Percentiles rank a stretch among this genome's conserved stretches.
These are phyloP conservation scores for Fraxinus americana DNA, from an alignment of 257 asterid species.

Conservation along the genomic window DNA sequence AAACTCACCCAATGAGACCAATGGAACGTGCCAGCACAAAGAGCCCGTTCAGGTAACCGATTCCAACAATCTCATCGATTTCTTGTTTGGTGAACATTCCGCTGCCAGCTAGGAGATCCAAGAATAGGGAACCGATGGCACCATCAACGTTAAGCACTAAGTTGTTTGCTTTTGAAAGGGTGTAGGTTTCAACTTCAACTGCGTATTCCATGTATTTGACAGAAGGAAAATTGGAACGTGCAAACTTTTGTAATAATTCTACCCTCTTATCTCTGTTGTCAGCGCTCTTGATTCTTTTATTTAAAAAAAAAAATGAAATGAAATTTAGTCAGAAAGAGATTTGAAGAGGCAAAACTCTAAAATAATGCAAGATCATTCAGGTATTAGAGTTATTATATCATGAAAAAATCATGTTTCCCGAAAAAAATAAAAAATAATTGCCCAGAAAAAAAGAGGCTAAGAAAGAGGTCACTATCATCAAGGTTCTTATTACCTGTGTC, in stretches of 20 bases:
- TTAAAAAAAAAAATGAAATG: not conserved
- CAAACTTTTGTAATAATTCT: conserved; percentile 77
- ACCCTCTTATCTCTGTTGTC: conserved; percentile 99
- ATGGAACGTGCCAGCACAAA: conserved; percentile 98
- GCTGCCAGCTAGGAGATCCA: conserved; percentile 98
- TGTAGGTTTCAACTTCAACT: conserved; percentile 91
- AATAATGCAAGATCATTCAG: not conserved
- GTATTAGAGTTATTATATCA: not conserved
- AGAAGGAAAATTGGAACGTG: conserved; percentile 88
- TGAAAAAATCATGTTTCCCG: not conserved
- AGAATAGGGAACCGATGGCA: conserved; percentile 95
- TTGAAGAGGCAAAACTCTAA: conserved; percentile 12
- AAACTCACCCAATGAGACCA: conserved; percentile 97
- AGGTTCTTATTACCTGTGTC: conserved; percentile 76
- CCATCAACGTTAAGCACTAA: conserved; percentile 97
- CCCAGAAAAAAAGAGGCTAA: not conserved
- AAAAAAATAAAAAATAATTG: too few species aligned
- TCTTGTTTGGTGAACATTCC: conserved; percentile 98
- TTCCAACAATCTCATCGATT: conserved; percentile 88
- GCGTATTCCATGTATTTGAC: conserved; percentile 99
- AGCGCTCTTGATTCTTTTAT: conserved; percentile 84
- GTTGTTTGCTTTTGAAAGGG: conserved; percentile 95
- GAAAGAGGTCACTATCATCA: not conserved
- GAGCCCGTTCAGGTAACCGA: conserved; percentile 97
- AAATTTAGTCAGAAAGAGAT: conserved; percentile 16